Conservation (phyloP, 2,329 filamentous ascomycete species). For the Trichoderma breve region DNA sequence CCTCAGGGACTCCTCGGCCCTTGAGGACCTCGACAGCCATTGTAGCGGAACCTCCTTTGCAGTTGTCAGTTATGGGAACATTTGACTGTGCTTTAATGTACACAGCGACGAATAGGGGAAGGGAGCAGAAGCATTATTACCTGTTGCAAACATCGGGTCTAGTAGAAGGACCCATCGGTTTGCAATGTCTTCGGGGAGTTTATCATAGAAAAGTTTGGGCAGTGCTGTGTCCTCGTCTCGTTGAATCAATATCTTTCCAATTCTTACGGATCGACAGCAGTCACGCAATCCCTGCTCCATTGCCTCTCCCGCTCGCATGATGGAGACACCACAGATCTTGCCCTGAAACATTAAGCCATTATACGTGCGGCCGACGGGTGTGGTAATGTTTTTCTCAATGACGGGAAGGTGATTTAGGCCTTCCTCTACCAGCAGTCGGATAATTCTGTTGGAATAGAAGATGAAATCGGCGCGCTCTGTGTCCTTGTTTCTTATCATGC, state of each 20-base stretch:
- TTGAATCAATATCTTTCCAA: slow-evolving; percentile 98
- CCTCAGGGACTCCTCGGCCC: slow-evolving; percentile 85
- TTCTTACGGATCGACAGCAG: slow-evolving; percentile 95
- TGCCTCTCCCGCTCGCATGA: slow-evolving; percentile 96
- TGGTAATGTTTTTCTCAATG: slow-evolving; percentile 83
- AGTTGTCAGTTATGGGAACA: slow-evolving; percentile 5
- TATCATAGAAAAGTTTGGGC: slow-evolving; percentile 96
- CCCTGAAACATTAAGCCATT: slow-evolving; percentile 92
- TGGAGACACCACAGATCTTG: slow-evolving; percentile 97
- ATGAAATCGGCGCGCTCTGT: slow-evolving; percentile 96
- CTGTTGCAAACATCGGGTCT: slow-evolving; percentile 99
- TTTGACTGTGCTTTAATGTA: neutral
- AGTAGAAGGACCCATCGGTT: slow-evolving; percentile 89
- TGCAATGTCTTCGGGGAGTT: slow-evolving; percentile 90
- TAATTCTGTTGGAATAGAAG: slow-evolving; percentile 98
- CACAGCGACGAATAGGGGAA: neutral
- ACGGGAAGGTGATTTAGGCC: slow-evolving; percentile 95
- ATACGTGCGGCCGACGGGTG: slow-evolving; percentile 85
- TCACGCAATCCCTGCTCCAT: slow-evolving; percentile 98
- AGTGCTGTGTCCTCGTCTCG: slow-evolving; percentile 90
- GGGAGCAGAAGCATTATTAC: slow-evolving; percentile 43
- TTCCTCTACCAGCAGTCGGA: slow-evolving; percentile 93
- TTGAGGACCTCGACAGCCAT: slow-evolving; percentile 96
- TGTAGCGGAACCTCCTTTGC: slow-evolving; percentile 81
- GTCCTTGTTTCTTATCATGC: slow-evolving; percentile 90